Evolutionary conservation across 108 stramenopile species (phyloP).

Genomic region (Chaetoceros muelleri): DNA sequence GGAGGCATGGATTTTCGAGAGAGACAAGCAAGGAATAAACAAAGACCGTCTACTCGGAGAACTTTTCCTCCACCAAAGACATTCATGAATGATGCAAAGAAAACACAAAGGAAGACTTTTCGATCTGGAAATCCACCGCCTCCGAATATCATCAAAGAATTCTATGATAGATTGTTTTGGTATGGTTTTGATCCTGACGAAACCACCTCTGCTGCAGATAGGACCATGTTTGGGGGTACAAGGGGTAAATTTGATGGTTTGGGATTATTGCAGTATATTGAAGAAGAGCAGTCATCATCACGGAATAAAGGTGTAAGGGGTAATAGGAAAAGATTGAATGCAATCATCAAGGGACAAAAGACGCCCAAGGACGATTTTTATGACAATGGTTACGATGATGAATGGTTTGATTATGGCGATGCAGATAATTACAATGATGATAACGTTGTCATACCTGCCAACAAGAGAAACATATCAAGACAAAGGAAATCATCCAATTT

Average conservation of each 20-base stretch:
- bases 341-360: neutral
- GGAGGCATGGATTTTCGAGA: slow-evolving; percentile 12
- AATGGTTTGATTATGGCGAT: neutral
- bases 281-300: slow-evolving; percentile 14
- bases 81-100: neutral
- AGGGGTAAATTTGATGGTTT: slow-evolving; percentile 76
- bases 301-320: neutral
- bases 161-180: slow-evolving; percentile 75
- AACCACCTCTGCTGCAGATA: slow-evolving; percentile 35
- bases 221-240: slow-evolving; percentile 76
- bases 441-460: neutral
- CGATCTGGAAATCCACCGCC: slow-evolving; percentile 45
- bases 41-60: neutral
- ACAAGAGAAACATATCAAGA: neutral
- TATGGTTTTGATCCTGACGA: slow-evolving; percentile 36
- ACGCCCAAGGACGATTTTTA: too few relatives aligned
- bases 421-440: neutral
- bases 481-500: neutral
- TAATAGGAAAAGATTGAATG: neutral
- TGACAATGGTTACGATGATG: neutral
- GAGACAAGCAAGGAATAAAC: neutral
- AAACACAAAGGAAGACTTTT: slow-evolving; percentile 18
- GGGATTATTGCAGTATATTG: slow-evolving; percentile 29
- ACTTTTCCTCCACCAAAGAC: neutral
- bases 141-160: slow-evolving; percentile 35